Evolutionary conservation across 2,329 filamentous ascomycete species (phyloP).

Genomic region (Cladophialophora carrionii): DNA sequence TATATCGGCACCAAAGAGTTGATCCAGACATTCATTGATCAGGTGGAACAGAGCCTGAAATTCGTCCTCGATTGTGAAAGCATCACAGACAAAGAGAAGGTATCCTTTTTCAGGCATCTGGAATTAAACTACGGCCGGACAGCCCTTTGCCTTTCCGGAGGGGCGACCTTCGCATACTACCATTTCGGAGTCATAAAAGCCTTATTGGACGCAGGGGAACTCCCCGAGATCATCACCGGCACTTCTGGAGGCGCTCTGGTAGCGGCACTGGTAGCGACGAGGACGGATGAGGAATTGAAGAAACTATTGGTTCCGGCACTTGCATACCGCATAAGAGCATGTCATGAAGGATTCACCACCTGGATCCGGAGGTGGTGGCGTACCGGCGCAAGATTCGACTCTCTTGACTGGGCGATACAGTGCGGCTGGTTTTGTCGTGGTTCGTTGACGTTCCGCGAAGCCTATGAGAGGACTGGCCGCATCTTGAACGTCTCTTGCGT

Average conservation of each 20-base stretch:
- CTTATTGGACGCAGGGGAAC: slow-evolving; percentile 77
- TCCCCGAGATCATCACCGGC: slow-evolving; percentile 94
- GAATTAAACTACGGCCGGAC: slow-evolving; percentile 90
- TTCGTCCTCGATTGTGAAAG: slow-evolving; percentile 70
- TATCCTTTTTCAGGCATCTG: slow-evolving; percentile 80
- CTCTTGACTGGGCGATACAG: slow-evolving; percentile 82
- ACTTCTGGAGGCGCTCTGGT: slow-evolving; percentile 93
- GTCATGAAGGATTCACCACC: slow-evolving; percentile 72
- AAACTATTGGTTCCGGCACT: slow-evolving; percentile 82
- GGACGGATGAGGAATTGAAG: slow-evolving; percentile 89
- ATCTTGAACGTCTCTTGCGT: slow-evolving; percentile 96
- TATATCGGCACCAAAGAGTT: slow-evolving; percentile 97
- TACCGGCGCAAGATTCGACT: slow-evolving; percentile 92
- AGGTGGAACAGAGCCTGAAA: slow-evolving; percentile 61
- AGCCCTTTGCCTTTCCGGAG: slow-evolving; percentile 88
- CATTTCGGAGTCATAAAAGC: slow-evolving; percentile 93
- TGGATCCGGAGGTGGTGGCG: slow-evolving; percentile 88
- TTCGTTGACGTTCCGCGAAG: slow-evolving; percentile 91
- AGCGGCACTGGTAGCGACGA: slow-evolving; percentile 81
- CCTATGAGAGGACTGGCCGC: slow-evolving; percentile 88
- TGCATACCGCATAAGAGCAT: slow-evolving; percentile 82
- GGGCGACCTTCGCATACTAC: slow-evolving; percentile 94
- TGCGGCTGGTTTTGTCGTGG: slow-evolving; percentile 90
- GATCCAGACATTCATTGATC: slow-evolving; percentile 86
- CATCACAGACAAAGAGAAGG: slow-evolving; percentile 73